Evolutionary conservation across 495 filamentous ascomycete genomes (phyloP).

Genomic region (Podospora conica): DNA sequence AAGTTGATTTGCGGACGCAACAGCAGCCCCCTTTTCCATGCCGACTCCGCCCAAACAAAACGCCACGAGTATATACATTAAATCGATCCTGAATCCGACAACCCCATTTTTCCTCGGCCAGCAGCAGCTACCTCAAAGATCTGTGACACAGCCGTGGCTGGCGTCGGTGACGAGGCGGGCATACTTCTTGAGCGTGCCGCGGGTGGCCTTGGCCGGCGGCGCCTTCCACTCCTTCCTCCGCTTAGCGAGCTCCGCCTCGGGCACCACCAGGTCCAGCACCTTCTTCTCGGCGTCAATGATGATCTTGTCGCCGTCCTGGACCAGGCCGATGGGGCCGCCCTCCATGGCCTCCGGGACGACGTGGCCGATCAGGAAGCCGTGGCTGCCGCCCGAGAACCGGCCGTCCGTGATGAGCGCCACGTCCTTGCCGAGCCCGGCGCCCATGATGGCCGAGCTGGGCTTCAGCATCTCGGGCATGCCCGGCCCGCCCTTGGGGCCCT

Average conservation of each 20-base stretch:
- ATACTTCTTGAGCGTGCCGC: conserved; percentile 76
- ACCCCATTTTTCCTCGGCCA: neutral
- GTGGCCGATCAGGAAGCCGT: conserved; percentile 76
- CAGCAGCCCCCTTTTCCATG: conserved; percentile 11
- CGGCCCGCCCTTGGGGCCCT: conserved; percentile 74
- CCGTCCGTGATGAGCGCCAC: conserved; percentile 77
- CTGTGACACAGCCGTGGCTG: conserved; percentile 75
- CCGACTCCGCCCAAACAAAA: conserved; percentile 3
- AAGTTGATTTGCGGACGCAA: neutral
- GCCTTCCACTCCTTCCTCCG: conserved; percentile 60
- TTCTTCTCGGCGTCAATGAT: conserved; percentile 65
- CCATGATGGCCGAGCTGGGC: conserved; percentile 78
- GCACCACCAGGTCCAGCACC: conserved; percentile 54
- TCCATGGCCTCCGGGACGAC: conserved; percentile 66
- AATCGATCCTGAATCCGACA: neutral
- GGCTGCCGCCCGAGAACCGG: conserved; percentile 68
- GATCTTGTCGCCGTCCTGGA: conserved; percentile 62
- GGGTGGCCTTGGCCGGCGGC: conserved; percentile 60
- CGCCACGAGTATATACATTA: conserved; percentile 13
- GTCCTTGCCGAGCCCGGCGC: conserved; percentile 74
- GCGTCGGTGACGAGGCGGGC: conserved; percentile 64
- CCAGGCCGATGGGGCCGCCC: conserved; percentile 63
- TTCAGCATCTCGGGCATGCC: conserved; percentile 90
- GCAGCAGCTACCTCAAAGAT: conserved; percentile 34
- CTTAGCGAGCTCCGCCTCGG: conserved; percentile 56